phyloP scores from a whole-genome alignment of 352 stramenopile genomes.

The Pythium rishiriense region DNA sequence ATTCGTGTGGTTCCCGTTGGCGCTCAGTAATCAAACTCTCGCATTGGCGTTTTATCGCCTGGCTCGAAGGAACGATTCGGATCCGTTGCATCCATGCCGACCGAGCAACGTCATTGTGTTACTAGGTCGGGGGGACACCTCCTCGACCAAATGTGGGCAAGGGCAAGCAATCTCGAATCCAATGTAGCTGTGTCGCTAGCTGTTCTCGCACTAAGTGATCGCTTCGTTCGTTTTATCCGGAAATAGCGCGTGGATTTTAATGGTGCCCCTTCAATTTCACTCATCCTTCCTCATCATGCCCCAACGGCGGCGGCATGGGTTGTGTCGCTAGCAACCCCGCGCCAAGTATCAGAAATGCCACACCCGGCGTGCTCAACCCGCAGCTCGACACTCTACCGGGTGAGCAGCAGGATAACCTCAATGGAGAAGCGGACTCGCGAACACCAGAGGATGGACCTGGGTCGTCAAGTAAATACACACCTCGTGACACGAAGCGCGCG shows the following conservation, averaged over 20 bases:
- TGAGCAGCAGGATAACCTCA: background rate
- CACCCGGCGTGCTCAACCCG: background rate
- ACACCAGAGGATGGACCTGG: background rate
- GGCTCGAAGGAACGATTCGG: too few relatives aligned
- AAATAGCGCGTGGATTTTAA: too few relatives aligned
- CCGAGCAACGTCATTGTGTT: too few relatives aligned
- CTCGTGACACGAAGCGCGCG: background rate
- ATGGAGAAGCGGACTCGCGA: background rate
- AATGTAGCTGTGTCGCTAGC: background rate
- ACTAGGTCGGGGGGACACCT: too few relatives aligned
- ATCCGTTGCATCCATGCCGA: too few relatives aligned
- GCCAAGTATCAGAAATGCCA: background rate
- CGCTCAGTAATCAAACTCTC: too few relatives aligned
- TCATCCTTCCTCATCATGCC: slow-evolving; percentile 9
- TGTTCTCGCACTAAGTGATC: background rate
- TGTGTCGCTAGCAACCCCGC: slow-evolving; percentile 18
- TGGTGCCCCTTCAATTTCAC: too few relatives aligned
- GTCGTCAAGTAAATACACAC: slow-evolving; percentile 8
- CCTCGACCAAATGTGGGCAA: too few relatives aligned
- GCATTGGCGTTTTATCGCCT: too few relatives aligned
- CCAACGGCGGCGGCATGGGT: slow-evolving; percentile 18
- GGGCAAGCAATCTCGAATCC: too few relatives aligned
- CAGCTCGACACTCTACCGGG: background rate
- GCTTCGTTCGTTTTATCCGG: background rate
- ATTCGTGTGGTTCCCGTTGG: too few relatives aligned